Percentiles rank a stretch among this genome's conserved stretches.
phyloP scores from a whole-genome alignment of 352 stramenopile species.

The Phytophthora aleatoria region DNA sequence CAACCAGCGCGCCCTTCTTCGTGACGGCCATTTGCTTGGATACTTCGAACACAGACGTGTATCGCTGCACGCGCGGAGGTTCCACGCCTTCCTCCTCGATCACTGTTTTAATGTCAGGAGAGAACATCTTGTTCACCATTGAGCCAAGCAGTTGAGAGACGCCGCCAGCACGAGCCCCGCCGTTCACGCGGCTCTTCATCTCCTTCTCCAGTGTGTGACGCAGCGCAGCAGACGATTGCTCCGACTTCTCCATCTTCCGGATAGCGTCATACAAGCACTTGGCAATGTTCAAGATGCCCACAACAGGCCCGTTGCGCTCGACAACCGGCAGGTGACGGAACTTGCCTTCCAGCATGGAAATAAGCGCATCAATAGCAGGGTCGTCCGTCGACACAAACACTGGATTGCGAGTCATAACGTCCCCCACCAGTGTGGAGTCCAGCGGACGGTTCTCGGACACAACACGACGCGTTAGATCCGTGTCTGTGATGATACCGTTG shows the following conservation, averaged over 20 bases:
- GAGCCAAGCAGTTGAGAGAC: slow-evolving; percentile 77
- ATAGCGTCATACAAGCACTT: slow-evolving; percentile 99
- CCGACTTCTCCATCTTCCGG: slow-evolving; percentile 95
- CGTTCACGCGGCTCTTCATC: slow-evolving; percentile 53
- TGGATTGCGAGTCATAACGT: slow-evolving; percentile 87
- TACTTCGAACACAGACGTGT: slow-evolving; percentile 93
- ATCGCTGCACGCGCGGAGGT: slow-evolving; percentile 81
- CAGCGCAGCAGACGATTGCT: slow-evolving; percentile 74
- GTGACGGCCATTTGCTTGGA: slow-evolving; percentile 94
- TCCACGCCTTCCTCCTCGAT: slow-evolving; percentile 81
- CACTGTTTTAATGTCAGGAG: slow-evolving; percentile 84
- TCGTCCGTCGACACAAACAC: slow-evolving; percentile 87
- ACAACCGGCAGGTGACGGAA: slow-evolving; percentile 89
- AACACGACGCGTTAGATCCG: slow-evolving; percentile 82
- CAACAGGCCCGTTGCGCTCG: slow-evolving; percentile 83
- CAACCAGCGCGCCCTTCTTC: slow-evolving; percentile 94
- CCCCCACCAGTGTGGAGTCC: slow-evolving; percentile 67
- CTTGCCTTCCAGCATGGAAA: slow-evolving; percentile 86
- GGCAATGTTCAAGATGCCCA: slow-evolving; percentile 97
- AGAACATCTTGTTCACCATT: slow-evolving; percentile 91
- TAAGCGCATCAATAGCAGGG: slow-evolving; percentile 85
- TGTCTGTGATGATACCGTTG: slow-evolving; percentile 96
- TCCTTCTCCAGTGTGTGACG: slow-evolving; percentile 82
- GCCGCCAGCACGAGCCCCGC: slow-evolving; percentile 34
- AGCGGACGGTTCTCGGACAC: slow-evolving; percentile 81